phyloP scores from a whole-genome alignment of 768 basidiomycete genomes.

The Baorangia bicolor region DNA sequence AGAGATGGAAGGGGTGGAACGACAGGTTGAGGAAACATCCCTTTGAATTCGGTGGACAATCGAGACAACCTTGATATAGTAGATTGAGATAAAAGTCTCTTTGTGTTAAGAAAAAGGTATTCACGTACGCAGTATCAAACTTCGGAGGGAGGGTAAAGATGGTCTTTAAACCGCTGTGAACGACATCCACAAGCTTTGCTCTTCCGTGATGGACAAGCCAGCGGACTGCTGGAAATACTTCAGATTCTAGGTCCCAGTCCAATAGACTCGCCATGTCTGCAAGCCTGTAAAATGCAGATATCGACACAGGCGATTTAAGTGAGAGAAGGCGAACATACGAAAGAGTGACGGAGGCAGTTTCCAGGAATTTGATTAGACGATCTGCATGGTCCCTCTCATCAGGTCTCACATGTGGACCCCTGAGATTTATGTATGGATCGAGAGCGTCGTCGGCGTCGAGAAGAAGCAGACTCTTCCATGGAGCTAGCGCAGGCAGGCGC shows the following conservation, averaged over 20 bases:
- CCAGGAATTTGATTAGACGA: constrained; percentile 72
- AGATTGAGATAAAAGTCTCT: neutral
- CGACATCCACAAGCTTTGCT: constrained; percentile 85
- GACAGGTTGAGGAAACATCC: constrained; percentile 54
- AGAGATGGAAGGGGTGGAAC: constrained; percentile 74
- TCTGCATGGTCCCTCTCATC: constrained; percentile 70
- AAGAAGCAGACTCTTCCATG: constrained; percentile 90
- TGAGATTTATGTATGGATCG: constrained; percentile 59
- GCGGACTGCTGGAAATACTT: constrained; percentile 87
- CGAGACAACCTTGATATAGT: constrained; percentile 27
- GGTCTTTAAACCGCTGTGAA: constrained; percentile 77
- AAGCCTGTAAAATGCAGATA: constrained; percentile 43
- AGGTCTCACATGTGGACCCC: constrained; percentile 55
- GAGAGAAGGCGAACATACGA: constrained; percentile 50
- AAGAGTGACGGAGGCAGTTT: constrained; percentile 69
- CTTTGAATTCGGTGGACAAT: constrained; percentile 59
- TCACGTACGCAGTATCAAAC: constrained; percentile 58
- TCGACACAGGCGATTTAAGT: neutral
- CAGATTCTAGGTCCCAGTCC: constrained; percentile 80
- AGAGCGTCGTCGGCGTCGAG: constrained; percentile 59
- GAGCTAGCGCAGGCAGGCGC: constrained; percentile 69
- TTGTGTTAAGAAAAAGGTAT: neutral
- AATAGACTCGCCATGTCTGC: constrained; percentile 77
- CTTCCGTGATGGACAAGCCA: constrained; percentile 90
- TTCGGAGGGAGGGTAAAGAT: constrained; percentile 74